Evolutionary conservation across 371 early-diverging fungal genomes (phyloP), one percentile per base, ranked within the genome.

Genomic region (Smittium mucronatum): DNA sequence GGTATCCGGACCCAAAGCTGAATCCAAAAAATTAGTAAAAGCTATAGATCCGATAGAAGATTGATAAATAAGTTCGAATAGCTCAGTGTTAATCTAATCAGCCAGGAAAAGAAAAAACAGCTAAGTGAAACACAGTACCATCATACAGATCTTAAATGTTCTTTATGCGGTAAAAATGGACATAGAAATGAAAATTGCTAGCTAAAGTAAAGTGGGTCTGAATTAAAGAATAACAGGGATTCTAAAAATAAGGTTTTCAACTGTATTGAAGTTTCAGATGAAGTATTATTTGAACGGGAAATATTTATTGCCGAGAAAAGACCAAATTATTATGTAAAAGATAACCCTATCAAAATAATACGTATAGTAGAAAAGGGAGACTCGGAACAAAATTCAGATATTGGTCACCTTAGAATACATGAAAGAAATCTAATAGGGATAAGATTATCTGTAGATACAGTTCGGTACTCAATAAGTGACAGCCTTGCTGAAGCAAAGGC

Each of bases 11-110:
- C 15, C 26, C n/a, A 5, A 5, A 30, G 26, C 31, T 16, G 5
- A 5, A 33, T 5, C n/a, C 5, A 61, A 33, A 61, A 61, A 5
- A 11, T 11, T 61, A 61, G 63, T 61, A 11, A 61, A 61, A 33
- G 63, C 5, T 11, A 61, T 61, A 11, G 63, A 61, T n/a, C 63
- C 63, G 5, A 61, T 61, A 5, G 63, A 61, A 61, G 33, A n/a
- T 61, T 61, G 33, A 61, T 61, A 61, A 11, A 15, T 5, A 61
- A 61, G 26, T 61, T 61, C 26, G 63, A 61, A 5, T 5, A 61
- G n/a, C 26, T 61, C 5, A 61, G 63, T 61, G 63, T 61, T 15
- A 61, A n/a, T 33, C 33, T 61, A 11, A 11, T 61, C 15, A 61
- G 26, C 63, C 5, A 33, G 16, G 63, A 47, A 47, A 47, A 47